Base-by-base conservation (phyloP, 257 asterid genomes). In the Verbena officinalis region DNA sequence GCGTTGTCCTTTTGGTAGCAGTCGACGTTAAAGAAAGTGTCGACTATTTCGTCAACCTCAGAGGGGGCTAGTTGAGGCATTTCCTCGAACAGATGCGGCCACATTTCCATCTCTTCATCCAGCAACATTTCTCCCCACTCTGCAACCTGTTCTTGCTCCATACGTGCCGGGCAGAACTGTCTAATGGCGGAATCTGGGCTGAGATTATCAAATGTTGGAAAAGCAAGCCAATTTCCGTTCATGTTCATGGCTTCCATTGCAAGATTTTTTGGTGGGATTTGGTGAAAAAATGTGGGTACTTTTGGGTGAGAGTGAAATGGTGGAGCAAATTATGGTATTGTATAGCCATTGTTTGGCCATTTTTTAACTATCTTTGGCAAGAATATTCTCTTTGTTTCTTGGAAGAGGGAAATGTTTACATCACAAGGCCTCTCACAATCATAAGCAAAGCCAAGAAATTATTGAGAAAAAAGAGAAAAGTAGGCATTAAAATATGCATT, bases 121-220 rank as follows among this genome's bases (percentile, higher is more conserved):
- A 40, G 58, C 5, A 43, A 43, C 8, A 45, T 60, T 38, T 27
- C 64, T 39, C 45, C 53, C 65, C 64, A 39, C 53, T 64, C 65
- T 55, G 24, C 73, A 23, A 48, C 52, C 19, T 68, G 68, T 34
- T 79, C 70, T 52, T 76, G 82, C 78, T 76, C 78, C 42, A 71
- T 20, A 1, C 89, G 80, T 44, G 90, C 90, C 1, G 85, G 77
- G 71, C 95, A 83, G 53, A 79, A 81, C 58, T 65, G 90, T 5
- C 88, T 78, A 45, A 86, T 86, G 68, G 88, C 81, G 10, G 67
- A 54, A 21, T 72, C 80, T 31, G 67, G 79, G 54, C 51, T 45
- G 70, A 65, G 55, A 51, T 34, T 55, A 24, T 73, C 77, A 17
- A 60, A 20, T 36, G 48, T 50, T 50, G 71, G 68, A 52, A 48